Evolutionary conservation across 306 rosid genomes (phyloP).

Genomic region (Trichosanthes cucumerina): DNA sequence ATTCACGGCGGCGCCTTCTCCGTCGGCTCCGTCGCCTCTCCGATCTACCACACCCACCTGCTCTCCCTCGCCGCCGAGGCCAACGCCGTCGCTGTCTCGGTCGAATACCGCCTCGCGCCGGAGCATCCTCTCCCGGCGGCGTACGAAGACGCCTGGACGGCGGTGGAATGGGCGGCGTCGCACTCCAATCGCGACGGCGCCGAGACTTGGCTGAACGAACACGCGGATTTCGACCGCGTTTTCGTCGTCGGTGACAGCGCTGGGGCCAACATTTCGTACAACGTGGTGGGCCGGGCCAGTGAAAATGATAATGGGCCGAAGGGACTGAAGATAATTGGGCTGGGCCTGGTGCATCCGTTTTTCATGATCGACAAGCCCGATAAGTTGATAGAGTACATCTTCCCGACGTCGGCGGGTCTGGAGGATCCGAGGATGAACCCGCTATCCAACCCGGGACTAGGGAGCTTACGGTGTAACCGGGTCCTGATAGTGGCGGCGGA

Average conservation of each 20-base stretch:
- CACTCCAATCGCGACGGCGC: conserved; percentile 9
- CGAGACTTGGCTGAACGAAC: conserved; percentile 17
- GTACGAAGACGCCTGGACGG: conserved; percentile 21
- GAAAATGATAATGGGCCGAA: not conserved
- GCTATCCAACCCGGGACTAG: conserved; percentile 18
- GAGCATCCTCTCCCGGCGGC: conserved; percentile 27
- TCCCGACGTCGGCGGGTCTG: conserved; percentile 15
- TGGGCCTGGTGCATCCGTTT: conserved; percentile 18
- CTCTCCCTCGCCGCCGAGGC: conserved; percentile 12
- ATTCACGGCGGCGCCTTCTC: conserved; percentile 37
- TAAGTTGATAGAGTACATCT: conserved; percentile 15
- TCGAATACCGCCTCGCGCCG: conserved; percentile 23
- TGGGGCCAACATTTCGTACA: conserved; percentile 18
- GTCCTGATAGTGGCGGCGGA: conserved; percentile 24
- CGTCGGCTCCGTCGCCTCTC: conserved; percentile 16
- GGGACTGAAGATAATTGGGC: conserved; percentile 7
- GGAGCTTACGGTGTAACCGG: conserved; percentile 7
- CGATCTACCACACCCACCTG: conserved; percentile 12
- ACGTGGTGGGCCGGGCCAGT: conserved; percentile 12
- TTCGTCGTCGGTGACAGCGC: conserved; percentile 26
- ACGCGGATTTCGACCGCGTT: conserved; percentile 12
- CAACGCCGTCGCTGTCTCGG: conserved; percentile 15
- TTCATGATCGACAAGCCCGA: conserved; percentile 11
- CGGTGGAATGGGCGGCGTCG: conserved; percentile 16
- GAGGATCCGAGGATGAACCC: conserved; percentile 27